Percentiles rank a stretch among this genome's conserved stretches.
Evolutionary conservation across 108 stramenopile species (phyloP).

Genomic region (Conticribra guillardii): DNA sequence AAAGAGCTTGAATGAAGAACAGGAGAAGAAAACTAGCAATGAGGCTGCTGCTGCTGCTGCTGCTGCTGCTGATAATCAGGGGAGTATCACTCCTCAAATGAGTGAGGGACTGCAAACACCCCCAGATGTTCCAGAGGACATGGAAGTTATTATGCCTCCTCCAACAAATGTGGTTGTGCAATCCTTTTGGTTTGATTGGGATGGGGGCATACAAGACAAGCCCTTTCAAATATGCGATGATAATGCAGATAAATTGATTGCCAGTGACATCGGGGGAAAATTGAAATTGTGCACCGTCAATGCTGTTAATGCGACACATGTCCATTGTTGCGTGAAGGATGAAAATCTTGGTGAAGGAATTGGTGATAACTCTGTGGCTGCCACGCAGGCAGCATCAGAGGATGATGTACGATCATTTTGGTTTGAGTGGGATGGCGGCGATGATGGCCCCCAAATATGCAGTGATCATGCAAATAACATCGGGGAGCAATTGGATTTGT

Average conservation of each 20-base stretch:
- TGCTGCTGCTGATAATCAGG: too few relatives aligned
- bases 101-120: background rate
- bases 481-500: background rate
- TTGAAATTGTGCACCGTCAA: background rate
- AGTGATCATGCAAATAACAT: background rate
- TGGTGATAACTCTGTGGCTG: background rate
- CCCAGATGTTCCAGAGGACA: background rate
- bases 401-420: too few relatives aligned
- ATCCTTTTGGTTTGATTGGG: background rate
- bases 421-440: too few relatives aligned
- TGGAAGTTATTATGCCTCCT: background rate
- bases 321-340: background rate
- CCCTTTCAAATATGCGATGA: background rate
- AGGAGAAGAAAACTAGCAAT: background rate
- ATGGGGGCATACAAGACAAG: background rate
- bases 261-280: background rate
- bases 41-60: too few relatives aligned
- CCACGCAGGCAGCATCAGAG: background rate
- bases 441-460: background rate
- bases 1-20: conserved; percentile 5
- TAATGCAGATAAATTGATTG: too few relatives aligned
- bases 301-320: background rate
- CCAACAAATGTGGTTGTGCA: background rate
- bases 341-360: background rate
- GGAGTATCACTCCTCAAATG: background rate